phyloP scores from a whole-genome alignment of 208 protist genomes.

The Vickermania spadyakhi region DNA sequence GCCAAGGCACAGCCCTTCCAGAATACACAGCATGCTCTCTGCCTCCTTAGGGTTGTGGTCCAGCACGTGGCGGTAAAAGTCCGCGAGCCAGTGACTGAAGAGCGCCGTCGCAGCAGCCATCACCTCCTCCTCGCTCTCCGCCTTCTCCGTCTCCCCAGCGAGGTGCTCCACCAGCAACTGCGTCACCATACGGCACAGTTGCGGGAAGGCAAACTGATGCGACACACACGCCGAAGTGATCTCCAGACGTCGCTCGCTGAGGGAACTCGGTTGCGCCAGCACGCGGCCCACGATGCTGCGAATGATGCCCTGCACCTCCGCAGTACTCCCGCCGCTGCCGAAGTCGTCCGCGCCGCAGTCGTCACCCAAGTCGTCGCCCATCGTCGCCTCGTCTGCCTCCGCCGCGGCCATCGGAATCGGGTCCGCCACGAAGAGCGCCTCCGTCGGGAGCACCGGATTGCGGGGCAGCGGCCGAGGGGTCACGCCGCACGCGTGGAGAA shows the following conservation, averaged over 20 bases:
- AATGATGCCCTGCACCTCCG: constrained; percentile 25
- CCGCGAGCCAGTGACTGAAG: not conserved
- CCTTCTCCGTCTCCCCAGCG: constrained; percentile 13
- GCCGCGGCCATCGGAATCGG: constrained; percentile 15
- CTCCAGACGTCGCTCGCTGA: constrained; percentile 37
- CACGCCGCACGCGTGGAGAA: not conserved
- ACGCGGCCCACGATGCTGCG: constrained; percentile 25
- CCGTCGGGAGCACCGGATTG: constrained; percentile 27
- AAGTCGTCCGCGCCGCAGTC: constrained; percentile 31
- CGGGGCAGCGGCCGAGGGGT: constrained; percentile 10
- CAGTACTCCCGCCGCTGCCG: constrained; percentile 8
- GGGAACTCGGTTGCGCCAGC: constrained; percentile 32
- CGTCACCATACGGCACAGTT: constrained; percentile 66
- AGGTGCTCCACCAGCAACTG: constrained; percentile 56
- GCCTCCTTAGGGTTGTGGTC: constrained; percentile 15
- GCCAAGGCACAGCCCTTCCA: constrained; percentile 51
- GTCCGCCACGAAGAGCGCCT: constrained; percentile 53
- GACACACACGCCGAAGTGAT: constrained; percentile 55
- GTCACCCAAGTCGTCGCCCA: constrained; percentile 18
- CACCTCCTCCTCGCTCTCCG: constrained; percentile 6
- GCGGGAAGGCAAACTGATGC: constrained; percentile 29
- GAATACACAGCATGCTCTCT: constrained; percentile 60
- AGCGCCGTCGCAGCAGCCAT: not conserved
- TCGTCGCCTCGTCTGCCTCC: constrained; percentile 1
- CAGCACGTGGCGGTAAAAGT: not conserved